Percentiles rank a stretch among this genome's conserved stretches.
phyloP scores from a whole-genome alignment of 1,139 yeast species.

The Yamadazyma buinensis region DNA sequence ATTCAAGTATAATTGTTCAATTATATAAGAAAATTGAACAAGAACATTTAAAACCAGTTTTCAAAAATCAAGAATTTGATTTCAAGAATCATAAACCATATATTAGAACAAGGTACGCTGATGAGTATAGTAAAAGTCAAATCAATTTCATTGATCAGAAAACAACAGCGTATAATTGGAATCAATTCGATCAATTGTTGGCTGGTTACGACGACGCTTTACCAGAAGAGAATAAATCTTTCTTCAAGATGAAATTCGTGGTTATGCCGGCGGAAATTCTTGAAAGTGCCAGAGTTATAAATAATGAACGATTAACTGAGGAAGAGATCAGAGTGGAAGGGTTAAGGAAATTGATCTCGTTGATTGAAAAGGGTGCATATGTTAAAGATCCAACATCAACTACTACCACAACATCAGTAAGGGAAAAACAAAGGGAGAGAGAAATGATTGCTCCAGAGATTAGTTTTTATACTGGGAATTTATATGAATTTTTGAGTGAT shows the following conservation, averaged over 20 bases:
- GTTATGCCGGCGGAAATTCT: conserved; percentile 73
- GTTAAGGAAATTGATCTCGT: conserved; percentile 62
- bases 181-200: conserved; percentile 78
- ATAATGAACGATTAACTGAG: conserved; percentile 62
- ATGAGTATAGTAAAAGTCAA: conserved; percentile 54
- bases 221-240: conserved; percentile 53
- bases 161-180: conserved; percentile 75
- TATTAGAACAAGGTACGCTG: conserved; percentile 77
- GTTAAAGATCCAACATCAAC: conserved; percentile 1
- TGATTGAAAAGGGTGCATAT: conserved; percentile 60
- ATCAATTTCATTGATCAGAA: conserved; percentile 53
- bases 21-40: conserved; percentile 44
- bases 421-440: conserved; percentile 41
- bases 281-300: conserved; percentile 46
- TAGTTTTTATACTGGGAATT: conserved; percentile 81
- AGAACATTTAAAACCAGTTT: conserved; percentile 9
- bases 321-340: conserved; percentile 92
- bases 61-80: conserved; percentile 21
- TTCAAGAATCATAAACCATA: conserved; percentile 43
- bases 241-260: conserved; percentile 74
- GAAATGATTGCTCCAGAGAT: conserved; percentile 69
- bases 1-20: conserved; percentile 72
- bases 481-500: conserved; percentile 58
- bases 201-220: conserved; percentile 85
- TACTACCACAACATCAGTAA: conserved; percentile 2